Evolutionary conservation across 371 early-diverging fungal species (phyloP).

Genomic region (Nematocida sp.): DNA sequence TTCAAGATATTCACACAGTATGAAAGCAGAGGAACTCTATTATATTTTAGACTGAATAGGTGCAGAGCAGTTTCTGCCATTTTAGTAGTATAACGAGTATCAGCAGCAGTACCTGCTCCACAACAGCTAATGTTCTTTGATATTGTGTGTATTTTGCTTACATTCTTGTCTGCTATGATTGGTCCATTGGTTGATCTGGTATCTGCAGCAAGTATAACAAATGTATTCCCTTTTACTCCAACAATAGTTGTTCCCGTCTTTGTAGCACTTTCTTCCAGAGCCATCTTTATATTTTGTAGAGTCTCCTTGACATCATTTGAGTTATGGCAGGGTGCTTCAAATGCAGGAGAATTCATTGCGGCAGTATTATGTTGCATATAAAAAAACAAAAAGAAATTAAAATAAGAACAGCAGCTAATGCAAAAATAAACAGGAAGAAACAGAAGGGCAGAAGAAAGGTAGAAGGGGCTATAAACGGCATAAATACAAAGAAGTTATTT

Average conservation of each 20-base stretch:
- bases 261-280: conserved; percentile 12
- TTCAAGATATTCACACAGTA: conserved; percentile 77
- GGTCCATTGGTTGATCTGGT: conserved; percentile 95
- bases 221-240: conserved; percentile 72
- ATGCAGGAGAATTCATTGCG: background rate
- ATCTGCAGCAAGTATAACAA: conserved; percentile 94
- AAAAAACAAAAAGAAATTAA: conserved; percentile 52
- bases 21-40: conserved; percentile 79
- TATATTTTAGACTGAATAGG: conserved; percentile 82
- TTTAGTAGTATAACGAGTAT: conserved; percentile 88
- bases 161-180: conserved; percentile 97
- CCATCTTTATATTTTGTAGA: background rate
- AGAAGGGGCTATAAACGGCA: background rate
- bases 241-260: conserved; percentile 96
- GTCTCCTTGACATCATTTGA: background rate
- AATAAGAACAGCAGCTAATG: background rate
- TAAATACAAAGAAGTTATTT: background rate
- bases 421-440: no score
- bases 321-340: background rate
- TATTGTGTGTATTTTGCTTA: conserved; percentile 94
- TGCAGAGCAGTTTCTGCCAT: conserved; percentile 86
- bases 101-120: conserved; percentile 98
- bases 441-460: no score
- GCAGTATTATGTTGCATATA: background rate
- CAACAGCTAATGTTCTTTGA: conserved; percentile 98